Percentiles rank a stretch among this genome's conserved stretches.
phyloP scores from a whole-genome alignment of 2,329 filamentous ascomycete genomes.

The Aureobasidium sp. region DNA sequence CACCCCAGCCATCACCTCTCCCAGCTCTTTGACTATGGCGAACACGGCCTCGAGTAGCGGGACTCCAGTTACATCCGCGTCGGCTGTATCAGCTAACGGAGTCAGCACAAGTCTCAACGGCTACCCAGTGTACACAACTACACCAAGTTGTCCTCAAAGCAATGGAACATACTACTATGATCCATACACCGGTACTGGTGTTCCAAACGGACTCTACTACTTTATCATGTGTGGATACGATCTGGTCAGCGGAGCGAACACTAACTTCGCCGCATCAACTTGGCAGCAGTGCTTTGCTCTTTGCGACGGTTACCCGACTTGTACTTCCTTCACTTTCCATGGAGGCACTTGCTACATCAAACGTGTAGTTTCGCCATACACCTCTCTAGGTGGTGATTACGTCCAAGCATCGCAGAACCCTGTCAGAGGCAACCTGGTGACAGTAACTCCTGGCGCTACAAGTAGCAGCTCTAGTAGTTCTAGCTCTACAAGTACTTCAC shows the following conservation, averaged over 20 bases:
- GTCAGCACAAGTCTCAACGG: neutral
- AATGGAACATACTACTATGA: conserved; percentile 13
- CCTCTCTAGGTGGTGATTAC: neutral
- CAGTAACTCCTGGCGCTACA: neutral
- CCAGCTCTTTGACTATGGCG: neutral
- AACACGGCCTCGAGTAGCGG: neutral
- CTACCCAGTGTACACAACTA: neutral
- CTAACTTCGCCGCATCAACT: neutral
- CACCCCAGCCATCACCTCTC: neutral
- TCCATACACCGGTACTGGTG: neutral
- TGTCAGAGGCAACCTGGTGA: conserved; percentile 4
- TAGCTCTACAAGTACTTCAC: neutral
- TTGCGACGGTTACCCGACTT: neutral
- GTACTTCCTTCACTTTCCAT: neutral
- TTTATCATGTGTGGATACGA: conserved; percentile 14
- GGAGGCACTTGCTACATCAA: neutral
- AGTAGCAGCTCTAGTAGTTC: too few relatives aligned
- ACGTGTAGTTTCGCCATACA: neutral
- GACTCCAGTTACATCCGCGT: neutral
- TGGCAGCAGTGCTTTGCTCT: neutral
- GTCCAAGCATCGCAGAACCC: conserved; percentile 7
- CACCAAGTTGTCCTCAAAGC: neutral
- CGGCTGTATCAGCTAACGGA: neutral
- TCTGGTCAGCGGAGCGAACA: neutral
- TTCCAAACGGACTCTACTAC: conserved; percentile 3